Percentiles rank a stretch among this genome's conserved stretches.
Conservation (phyloP, 805 yeast genomes). For the Lachancea dasiensis region DNA sequence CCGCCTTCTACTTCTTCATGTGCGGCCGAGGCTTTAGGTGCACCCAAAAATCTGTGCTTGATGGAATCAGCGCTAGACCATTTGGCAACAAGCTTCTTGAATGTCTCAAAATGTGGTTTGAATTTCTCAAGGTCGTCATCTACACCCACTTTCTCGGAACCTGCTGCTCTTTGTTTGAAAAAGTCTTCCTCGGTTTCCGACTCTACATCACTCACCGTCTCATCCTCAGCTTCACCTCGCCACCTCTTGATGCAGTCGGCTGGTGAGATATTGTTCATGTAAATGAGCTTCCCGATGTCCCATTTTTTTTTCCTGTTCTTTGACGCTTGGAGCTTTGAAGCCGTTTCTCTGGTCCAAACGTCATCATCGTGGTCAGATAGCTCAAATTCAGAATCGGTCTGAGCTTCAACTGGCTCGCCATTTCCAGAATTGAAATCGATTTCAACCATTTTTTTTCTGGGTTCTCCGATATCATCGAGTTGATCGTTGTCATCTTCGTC, state of each 20-base stretch:
- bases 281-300: conserved; percentile 77
- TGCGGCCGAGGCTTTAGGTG: conserved; percentile 23
- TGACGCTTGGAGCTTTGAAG: conserved; percentile 54
- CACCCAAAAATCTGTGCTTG: conserved; percentile 30
- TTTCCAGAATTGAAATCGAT: conserved; percentile 40
- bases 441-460: conserved; percentile 38
- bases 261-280: conserved; percentile 73
- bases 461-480: conserved; percentile 28
- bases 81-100: conserved; percentile 27
- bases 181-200: conserved; percentile 38
- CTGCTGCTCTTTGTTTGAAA: conserved; percentile 45
- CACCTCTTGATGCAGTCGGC: conserved; percentile 66
- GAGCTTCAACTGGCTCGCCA: conserved; percentile 38
- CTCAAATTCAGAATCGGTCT: conserved; percentile 48
- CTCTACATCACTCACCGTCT: conserved; percentile 33
- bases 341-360: conserved; percentile 40
- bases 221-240: conserved; percentile 49
- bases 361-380: conserved; percentile 36
- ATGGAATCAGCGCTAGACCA: conserved; percentile 27
- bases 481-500: conserved; percentile 39
- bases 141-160: conserved; percentile 5
- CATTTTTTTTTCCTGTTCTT: conserved; percentile 47
- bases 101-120: conserved; percentile 32
- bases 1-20: conserved; percentile 30
- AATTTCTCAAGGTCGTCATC: conserved; percentile 30